A percentile compares a stretch with the other conserved stretches of the same genome.
phyloP scores from a whole-genome alignment of 2,329 filamentous ascomycete genomes.

The Aspergillus awamori region DNA sequence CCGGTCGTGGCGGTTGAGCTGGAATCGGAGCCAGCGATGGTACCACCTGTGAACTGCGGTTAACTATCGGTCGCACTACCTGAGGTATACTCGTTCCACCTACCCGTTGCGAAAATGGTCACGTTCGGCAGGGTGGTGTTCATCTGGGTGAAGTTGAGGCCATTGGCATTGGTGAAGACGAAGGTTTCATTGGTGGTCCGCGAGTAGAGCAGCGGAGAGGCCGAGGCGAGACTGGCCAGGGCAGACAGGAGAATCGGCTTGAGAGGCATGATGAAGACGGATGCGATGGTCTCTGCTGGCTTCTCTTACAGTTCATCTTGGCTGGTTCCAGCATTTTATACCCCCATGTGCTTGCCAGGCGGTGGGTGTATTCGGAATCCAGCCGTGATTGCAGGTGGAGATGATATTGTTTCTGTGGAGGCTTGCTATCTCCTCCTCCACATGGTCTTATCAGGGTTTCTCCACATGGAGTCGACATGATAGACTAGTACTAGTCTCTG shows the following conservation, averaged over 20 bases:
- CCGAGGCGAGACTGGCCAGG: slow-evolving; percentile 22
- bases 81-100: neutral
- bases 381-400: neutral
- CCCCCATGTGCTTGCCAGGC: neutral
- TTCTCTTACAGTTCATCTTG: neutral
- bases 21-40: slow-evolving; percentile 29
- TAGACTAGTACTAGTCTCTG: neutral
- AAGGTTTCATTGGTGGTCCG: slow-evolving; percentile 25
- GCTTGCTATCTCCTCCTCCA: neutral
- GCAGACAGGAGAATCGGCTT: slow-evolving; percentile 21
- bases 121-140: slow-evolving; percentile 30
- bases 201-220: slow-evolving; percentile 26
- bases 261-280: slow-evolving; percentile 19
- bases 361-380: neutral
- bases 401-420: no score
- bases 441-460: neutral
- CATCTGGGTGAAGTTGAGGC: slow-evolving; percentile 31
- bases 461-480: neutral
- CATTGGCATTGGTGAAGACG: slow-evolving; percentile 29
- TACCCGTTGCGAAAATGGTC: slow-evolving; percentile 30
- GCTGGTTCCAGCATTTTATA: neutral
- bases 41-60: slow-evolving; percentile 20
- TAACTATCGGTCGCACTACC: neutral
- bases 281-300: neutral
- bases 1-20: slow-evolving; percentile 32